These are phyloP conservation scores for Oryza australiensis DNA, from an alignment of 176 grass and related monocot species.

Conservation along the genomic window DNA sequence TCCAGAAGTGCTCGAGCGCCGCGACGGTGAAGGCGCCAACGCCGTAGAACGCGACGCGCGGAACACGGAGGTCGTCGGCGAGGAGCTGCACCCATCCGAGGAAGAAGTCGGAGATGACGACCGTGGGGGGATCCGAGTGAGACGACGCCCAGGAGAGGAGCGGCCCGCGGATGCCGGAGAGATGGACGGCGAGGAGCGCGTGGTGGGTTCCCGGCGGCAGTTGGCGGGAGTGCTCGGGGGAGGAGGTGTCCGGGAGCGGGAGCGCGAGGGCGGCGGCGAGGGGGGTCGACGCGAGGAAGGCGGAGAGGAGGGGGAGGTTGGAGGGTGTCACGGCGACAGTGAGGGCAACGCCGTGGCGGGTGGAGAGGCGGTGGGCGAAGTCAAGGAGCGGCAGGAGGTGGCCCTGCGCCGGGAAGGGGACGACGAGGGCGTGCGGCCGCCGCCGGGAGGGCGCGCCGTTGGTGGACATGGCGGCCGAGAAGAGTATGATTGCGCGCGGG, in stretches of 20 bases:
- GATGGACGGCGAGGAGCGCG: conserved; percentile 18
- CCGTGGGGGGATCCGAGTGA: neutral
- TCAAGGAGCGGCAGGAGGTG: conserved; percentile 48
- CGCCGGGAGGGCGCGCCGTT: neutral
- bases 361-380: conserved; percentile 33
- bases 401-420: conserved; percentile 41
- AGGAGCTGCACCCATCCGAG: conserved; percentile 45
- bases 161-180: conserved; percentile 24
- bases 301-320: conserved; percentile 42
- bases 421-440: conserved; percentile 25
- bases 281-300: conserved; percentile 43
- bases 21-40: conserved; percentile 31
- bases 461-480: too few species aligned
- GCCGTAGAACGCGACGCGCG: conserved; percentile 38
- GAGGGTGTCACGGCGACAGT: conserved; percentile 29
- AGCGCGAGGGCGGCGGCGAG: conserved; percentile 15
- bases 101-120: conserved; percentile 48
- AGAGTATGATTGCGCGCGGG: too few species aligned
- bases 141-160: conserved; percentile 49
- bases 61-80: conserved; percentile 41
- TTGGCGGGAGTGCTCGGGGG: conserved; percentile 13
- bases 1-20: conserved; percentile 31
- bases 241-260: neutral
- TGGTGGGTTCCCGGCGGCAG: too few species aligned
- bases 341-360: conserved; percentile 21